Evolutionary conservation across 768 basidiomycete genomes (phyloP).

Genomic region (Leccinum broughii): DNA sequence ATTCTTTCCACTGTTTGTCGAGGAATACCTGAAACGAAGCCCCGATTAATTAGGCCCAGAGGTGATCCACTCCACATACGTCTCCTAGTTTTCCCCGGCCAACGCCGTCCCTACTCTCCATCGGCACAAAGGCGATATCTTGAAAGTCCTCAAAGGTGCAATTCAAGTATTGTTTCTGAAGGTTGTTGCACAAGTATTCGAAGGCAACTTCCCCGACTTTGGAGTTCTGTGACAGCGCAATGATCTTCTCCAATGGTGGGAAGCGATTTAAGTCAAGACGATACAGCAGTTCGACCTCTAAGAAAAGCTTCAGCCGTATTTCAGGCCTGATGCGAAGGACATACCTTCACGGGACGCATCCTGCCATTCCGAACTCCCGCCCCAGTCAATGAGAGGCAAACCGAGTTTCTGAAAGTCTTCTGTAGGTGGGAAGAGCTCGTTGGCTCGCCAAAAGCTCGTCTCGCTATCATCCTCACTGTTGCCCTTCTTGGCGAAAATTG

Average conservation of each 20-base stretch:
- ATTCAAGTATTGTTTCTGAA: not conserved
- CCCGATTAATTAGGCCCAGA: no score
- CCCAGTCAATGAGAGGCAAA: slow-evolving; percentile 86
- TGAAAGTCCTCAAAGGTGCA: slow-evolving; percentile 49
- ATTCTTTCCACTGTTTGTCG: no score
- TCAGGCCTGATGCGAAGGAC: not conserved
- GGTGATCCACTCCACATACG: no score
- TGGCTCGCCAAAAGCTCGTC: slow-evolving; percentile 51
- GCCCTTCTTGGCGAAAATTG: slow-evolving; percentile 48
- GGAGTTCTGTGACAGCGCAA: slow-evolving; percentile 58
- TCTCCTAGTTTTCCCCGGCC: no score
- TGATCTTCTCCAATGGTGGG: slow-evolving; percentile 62
- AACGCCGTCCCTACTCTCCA: not conserved
- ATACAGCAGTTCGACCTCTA: not conserved
- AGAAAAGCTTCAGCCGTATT: not conserved
- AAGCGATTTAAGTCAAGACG: not conserved
- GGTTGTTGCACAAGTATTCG: slow-evolving; percentile 68
- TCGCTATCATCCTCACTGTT: slow-evolving; percentile 24
- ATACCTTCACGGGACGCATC: not conserved
- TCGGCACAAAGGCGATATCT: slow-evolving; percentile 1
- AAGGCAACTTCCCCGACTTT: slow-evolving; percentile 57
- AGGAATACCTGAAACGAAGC: no score
- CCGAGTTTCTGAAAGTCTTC: slow-evolving; percentile 65
- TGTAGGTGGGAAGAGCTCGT: slow-evolving; percentile 80
- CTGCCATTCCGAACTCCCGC: slow-evolving; percentile 64